phyloP scores from a whole-genome alignment of 768 basidiomycete species.

The Holtermannia corniformis region DNA sequence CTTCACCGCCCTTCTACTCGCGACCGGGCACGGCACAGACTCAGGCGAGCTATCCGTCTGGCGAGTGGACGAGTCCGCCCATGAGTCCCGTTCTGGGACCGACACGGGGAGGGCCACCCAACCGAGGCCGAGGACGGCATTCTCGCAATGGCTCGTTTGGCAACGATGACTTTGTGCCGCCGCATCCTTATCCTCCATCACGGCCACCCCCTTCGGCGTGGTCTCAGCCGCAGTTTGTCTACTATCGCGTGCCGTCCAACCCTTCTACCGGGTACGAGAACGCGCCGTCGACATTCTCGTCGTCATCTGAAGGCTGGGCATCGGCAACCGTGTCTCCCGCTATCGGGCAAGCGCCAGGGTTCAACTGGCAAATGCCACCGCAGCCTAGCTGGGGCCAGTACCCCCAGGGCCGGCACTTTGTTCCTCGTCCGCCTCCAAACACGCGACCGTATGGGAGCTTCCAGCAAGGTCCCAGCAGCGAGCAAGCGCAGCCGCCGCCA shows the following conservation, averaged over 20 bases:
- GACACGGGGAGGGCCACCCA: neutral
- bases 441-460: slow-evolving; percentile 16
- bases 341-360: neutral
- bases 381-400: neutral
- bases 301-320: neutral
- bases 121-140: neutral
- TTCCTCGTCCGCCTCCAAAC: slow-evolving; percentile 3
- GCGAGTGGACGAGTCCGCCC: slow-evolving; percentile 11
- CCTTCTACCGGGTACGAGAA: too few species aligned
- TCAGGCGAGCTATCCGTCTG: neutral
- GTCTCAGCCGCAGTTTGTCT: slow-evolving; percentile 3
- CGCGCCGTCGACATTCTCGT: too few species aligned
- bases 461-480: neutral
- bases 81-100: slow-evolving; percentile 9
- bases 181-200: neutral
- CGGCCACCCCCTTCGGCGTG: slow-evolving; percentile 4
- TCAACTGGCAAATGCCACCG: neutral
- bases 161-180: neutral
- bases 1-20: neutral
- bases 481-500: slow-evolving; percentile 8
- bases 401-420: neutral
- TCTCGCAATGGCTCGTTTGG: slow-evolving; percentile 6
- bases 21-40: neutral
- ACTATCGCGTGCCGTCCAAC: neutral
- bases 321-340: neutral